A percentile compares a stretch with the other conserved stretches of the same genome.
Conservation (phyloP, 169 alveolate genomes). For the Pseudocohnilembus persalinus region DNA sequence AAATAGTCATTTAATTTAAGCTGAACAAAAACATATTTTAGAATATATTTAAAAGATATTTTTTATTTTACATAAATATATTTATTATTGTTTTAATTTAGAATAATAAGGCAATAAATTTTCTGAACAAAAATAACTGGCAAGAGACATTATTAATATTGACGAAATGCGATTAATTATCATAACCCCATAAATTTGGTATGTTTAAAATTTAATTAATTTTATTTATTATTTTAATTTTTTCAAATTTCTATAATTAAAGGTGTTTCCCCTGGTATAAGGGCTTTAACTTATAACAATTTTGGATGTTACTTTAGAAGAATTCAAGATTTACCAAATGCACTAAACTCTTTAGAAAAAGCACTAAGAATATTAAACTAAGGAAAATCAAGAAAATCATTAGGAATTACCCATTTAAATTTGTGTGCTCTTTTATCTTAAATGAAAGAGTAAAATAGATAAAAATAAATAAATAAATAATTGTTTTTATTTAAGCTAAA, state of each 20-base stretch:
- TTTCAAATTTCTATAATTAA: too few relatives aligned
- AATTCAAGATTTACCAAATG: slow-evolving; percentile 42
- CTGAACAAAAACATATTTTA: neutral
- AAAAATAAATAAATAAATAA: neutral
- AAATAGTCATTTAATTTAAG: neutral
- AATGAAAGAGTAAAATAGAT: slow-evolving; percentile 9
- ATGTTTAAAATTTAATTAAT: neutral
- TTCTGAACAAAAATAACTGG: slow-evolving; percentile 8
- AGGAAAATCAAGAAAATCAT: neutral
- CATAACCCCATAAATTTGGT: slow-evolving; percentile 6
- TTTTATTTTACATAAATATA: neutral
- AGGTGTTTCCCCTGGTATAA: neutral
- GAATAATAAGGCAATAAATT: slow-evolving; percentile 6
- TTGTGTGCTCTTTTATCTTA: slow-evolving; percentile 17
- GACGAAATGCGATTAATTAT: slow-evolving; percentile 4
- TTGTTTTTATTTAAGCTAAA: neutral
- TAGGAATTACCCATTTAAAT: slow-evolving; percentile 16
- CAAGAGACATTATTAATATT: slow-evolving; percentile 4
- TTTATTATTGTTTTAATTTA: neutral
- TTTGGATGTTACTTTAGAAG: slow-evolving; percentile 56
- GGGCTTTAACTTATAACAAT: slow-evolving; percentile 59
- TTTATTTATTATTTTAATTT: too few relatives aligned
- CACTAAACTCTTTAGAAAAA: slow-evolving; percentile 40
- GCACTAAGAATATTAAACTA: slow-evolving; percentile 18
- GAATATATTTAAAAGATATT: neutral